A percentile compares a stretch with the other conserved stretches of the same genome.
These are phyloP conservation scores for Globisporangium yorkense DNA, from an alignment of 352 stramenopile genomes.

Conservation along the genomic window DNA sequence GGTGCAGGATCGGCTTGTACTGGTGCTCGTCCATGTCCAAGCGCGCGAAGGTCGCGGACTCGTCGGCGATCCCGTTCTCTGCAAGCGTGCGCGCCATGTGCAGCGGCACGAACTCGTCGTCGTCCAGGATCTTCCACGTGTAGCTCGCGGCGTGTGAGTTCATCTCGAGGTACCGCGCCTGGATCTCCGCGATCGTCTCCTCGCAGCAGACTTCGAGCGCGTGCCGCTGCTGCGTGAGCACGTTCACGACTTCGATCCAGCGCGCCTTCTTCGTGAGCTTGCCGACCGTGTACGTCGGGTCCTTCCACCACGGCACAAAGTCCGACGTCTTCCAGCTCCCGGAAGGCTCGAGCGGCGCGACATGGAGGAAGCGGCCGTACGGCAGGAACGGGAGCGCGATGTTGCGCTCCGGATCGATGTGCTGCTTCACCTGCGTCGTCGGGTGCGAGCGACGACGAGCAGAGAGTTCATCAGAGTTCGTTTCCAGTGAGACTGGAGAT, in stretches of 20 bases:
- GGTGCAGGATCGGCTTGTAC: constrained; percentile 85
- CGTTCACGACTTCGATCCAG: constrained; percentile 87
- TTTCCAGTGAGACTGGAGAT: background rate
- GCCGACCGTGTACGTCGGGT: constrained; percentile 68
- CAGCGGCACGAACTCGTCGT: constrained; percentile 85
- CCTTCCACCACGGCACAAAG: constrained; percentile 84
- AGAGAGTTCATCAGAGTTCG: background rate
- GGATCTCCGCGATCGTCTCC: constrained; percentile 87
- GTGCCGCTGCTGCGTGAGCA: constrained; percentile 84
- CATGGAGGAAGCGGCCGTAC: constrained; percentile 83
- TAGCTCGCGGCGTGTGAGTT: constrained; percentile 91
- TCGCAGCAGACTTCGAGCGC: constrained; percentile 81
- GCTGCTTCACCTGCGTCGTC: constrained; percentile 52
- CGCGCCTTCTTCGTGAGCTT: constrained; percentile 63
- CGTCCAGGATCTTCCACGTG: constrained; percentile 88
- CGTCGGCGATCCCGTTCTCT: constrained; percentile 85
- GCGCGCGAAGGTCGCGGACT: constrained; percentile 71
- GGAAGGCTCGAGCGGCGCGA: constrained; percentile 74
- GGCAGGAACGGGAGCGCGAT: constrained; percentile 80
- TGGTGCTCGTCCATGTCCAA: constrained; percentile 86
- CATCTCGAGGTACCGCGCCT: constrained; percentile 74
- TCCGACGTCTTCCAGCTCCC: constrained; percentile 69
- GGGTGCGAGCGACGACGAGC: background rate
- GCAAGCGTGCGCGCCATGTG: constrained; percentile 86
- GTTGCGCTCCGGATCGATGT: constrained; percentile 70